phyloP scores from a whole-genome alignment of 768 basidiomycete species.

The Strobilomyces dryophilus region DNA sequence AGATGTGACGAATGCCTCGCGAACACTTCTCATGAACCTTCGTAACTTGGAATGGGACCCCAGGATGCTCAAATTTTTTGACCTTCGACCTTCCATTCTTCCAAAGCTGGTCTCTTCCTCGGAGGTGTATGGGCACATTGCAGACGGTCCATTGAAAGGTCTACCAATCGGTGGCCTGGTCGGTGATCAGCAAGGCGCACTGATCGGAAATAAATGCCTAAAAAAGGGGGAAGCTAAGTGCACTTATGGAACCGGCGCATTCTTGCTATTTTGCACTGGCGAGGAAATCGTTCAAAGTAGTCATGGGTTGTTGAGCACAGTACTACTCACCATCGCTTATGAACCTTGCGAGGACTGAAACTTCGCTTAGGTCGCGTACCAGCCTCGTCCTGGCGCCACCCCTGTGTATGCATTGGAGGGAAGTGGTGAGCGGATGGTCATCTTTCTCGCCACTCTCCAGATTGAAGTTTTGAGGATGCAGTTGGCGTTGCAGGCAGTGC shows the following conservation, averaged over 20 bases:
- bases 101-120: slow-evolving; percentile 89
- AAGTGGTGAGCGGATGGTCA: slow-evolving; percentile 57
- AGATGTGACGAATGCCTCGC: slow-evolving; percentile 95
- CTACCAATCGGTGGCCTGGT: slow-evolving; percentile 88
- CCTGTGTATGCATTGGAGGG: slow-evolving; percentile 95
- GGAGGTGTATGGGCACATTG: slow-evolving; percentile 83
- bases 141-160: slow-evolving; percentile 61
- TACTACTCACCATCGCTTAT: slow-evolving; percentile 36
- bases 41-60: slow-evolving; percentile 79
- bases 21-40: slow-evolving; percentile 89
- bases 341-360: neutral
- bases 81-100: slow-evolving; percentile 68
- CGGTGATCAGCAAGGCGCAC: slow-evolving; percentile 97
- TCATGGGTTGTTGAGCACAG: slow-evolving; percentile 88
- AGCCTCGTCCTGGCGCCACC: slow-evolving; percentile 70
- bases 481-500: slow-evolving; percentile 95
- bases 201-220: slow-evolving; percentile 95
- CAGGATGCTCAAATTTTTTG: slow-evolving; percentile 83
- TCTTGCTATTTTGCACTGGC: slow-evolving; percentile 94
- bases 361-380: slow-evolving; percentile 71
- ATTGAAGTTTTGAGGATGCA: slow-evolving; percentile 24
- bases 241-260: slow-evolving; percentile 97
- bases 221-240: slow-evolving; percentile 92
- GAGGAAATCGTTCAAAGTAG: slow-evolving; percentile 77
- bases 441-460: neutral